Evolutionary conservation across 176 grass and related monocot genomes (phyloP).

Genomic region (Eremochloa ophiuroides): DNA sequence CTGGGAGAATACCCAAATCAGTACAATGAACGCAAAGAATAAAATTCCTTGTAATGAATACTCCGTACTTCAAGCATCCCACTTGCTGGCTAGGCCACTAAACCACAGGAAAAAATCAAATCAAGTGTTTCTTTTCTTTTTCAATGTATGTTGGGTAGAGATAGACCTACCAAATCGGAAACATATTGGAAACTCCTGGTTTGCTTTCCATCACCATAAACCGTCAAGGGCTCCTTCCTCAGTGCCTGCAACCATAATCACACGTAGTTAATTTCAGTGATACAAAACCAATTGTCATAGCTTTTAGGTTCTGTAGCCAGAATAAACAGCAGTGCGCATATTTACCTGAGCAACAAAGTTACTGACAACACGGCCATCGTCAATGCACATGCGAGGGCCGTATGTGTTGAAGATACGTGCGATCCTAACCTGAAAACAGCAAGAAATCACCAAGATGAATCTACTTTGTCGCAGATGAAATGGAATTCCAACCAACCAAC

Average conservation of each 20-base stretch:
- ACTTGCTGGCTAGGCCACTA: not conserved
- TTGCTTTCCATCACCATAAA: conserved; percentile 95
- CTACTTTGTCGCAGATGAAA: not conserved
- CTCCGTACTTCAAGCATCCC: not conserved
- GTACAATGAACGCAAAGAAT: conserved; percentile 7
- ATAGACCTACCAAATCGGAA: conserved; percentile 66
- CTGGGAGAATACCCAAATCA: conserved; percentile 38
- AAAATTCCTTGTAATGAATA: not conserved
- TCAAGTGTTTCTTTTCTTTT: not conserved
- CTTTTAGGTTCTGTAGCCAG: not conserved
- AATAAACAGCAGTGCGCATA: not conserved
- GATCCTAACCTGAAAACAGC: conserved; percentile 61
- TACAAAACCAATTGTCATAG: not conserved
- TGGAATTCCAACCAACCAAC: not conserved
- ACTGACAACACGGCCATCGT: conserved; percentile 92
- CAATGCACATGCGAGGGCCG: conserved; percentile 90
- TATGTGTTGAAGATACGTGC: conserved; percentile 94
- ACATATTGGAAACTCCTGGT: conserved; percentile 97
- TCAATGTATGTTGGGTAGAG: not conserved
- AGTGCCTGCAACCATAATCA: conserved; percentile 46
- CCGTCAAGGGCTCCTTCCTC: conserved; percentile 85
- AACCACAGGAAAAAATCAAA: not conserved
- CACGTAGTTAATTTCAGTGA: conserved; percentile 1
- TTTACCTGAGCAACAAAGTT: conserved; percentile 96
- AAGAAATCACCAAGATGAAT: conserved; percentile 5